Evolutionary conservation across 179 eudicot species (phyloP), one percentile per base, ranked within the genome.

Genomic region (Beta corolliflora): DNA sequence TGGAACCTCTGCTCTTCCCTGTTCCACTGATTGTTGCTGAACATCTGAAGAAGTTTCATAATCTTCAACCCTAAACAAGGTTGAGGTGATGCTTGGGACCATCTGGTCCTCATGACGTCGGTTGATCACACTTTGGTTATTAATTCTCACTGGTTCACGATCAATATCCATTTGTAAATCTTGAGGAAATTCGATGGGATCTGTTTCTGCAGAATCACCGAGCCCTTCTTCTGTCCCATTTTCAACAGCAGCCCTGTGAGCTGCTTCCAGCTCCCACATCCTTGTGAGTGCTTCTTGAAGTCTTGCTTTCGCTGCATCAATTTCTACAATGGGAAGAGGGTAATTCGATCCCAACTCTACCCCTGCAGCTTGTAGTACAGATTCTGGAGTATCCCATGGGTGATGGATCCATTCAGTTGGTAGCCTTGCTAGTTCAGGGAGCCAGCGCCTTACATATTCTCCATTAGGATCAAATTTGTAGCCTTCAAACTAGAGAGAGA

Each of bases 361-460:
- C 48, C 99, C 98, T 66, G 98, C 98, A 73, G 99, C 99, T 84
- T 94, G 97, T 31, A 96, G 91, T 12, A 96, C 98, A 19, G 85
- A 89, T 82, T 91, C 96, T 5, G 99, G 98, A 41, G 98, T 96
- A 81, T 96, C 83, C 97, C 97, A 96, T 5, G 99, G 99, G 73
- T 93, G 99, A 81, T 96, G 99, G 81, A 96, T 96, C 99, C 99
- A 96, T 72, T 92, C 98, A 56, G 98, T 96, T 29, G 99, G 97
- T 58, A 96, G 86, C 83, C 99, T 88, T 53, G 98, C 88, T 21
- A 96, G 98, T 68, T 96, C 99, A 25, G 99, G 99, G 66, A 96
- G 93, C 99, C 99, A 96, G 66, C 99, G 83, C 66, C 99, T 88
- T 67, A 94, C 99, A 70, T 94, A 96, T 75, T 94, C 99, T 72